Percentiles rank a stretch among this genome's conserved stretches.
Evolutionary conservation across 2,329 filamentous ascomycete genomes (phyloP).

Genomic region (Claviceps arundinis): DNA sequence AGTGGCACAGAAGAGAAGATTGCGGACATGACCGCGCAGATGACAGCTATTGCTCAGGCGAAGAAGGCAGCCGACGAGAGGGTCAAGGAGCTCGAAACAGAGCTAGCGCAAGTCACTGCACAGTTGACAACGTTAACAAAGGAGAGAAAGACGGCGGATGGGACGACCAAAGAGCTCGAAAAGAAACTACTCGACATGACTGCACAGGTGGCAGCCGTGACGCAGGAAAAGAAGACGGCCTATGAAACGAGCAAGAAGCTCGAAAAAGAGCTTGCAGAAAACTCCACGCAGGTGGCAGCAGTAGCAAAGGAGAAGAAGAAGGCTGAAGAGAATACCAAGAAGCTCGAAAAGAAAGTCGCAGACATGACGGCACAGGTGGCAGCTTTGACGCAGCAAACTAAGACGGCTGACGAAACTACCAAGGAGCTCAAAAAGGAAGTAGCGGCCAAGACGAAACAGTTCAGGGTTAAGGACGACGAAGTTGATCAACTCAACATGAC

Average conservation of each 20-base stretch:
- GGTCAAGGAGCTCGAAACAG: slow-evolving; percentile 13
- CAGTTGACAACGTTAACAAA: slow-evolving; percentile 16
- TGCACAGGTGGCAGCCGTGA: slow-evolving; percentile 16
- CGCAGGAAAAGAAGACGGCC: slow-evolving; percentile 13
- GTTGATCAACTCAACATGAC: slow-evolving; percentile 37
- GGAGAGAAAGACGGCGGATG: slow-evolving; percentile 16
- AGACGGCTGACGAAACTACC: slow-evolving; percentile 15
- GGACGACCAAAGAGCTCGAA: slow-evolving; percentile 14
- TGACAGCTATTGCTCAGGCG: slow-evolving; percentile 17
- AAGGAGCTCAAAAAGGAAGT: slow-evolving; percentile 15
- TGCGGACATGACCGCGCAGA: slow-evolving; percentile 9
- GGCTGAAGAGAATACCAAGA: slow-evolving; percentile 16
- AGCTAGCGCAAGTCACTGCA: slow-evolving; percentile 7
- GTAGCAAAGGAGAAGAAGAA: slow-evolving; percentile 13
- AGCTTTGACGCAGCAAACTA: slow-evolving; percentile 14
- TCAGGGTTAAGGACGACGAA: slow-evolving; percentile 36
- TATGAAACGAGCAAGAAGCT: slow-evolving; percentile 15
- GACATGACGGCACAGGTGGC: slow-evolving; percentile 13
- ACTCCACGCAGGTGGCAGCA: slow-evolving; percentile 13
- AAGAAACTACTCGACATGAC: slow-evolving; percentile 21
- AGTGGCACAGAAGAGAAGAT: slow-evolving; percentile 23
- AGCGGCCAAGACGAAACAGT: slow-evolving; percentile 26
- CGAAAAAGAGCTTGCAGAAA: slow-evolving; percentile 12
- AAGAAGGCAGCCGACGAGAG: slow-evolving; percentile 16
- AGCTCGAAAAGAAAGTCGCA: slow-evolving; percentile 16